Evolutionary conservation across 2,329 filamentous ascomycete species (phyloP).

Genomic region (Sporothrix dimorphospora): DNA sequence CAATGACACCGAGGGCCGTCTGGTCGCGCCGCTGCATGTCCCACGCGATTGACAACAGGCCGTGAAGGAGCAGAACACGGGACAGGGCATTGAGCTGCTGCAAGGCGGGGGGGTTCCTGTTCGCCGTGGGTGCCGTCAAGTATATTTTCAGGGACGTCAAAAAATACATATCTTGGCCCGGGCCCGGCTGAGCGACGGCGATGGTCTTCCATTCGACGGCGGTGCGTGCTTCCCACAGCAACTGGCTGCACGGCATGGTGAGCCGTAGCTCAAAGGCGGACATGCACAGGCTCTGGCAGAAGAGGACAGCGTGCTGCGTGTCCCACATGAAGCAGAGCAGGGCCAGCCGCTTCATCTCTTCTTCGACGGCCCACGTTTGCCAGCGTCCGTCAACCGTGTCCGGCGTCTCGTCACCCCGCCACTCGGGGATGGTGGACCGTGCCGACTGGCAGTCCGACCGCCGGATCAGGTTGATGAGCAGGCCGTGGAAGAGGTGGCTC

Average conservation of each 20-base stretch:
- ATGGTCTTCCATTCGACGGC: too few species aligned
- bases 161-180: neutral
- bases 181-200: too few species aligned
- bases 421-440: slow-evolving; percentile 11
- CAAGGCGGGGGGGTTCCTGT: neutral
- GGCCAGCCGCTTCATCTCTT: slow-evolving; percentile 33
- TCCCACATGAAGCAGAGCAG: slow-evolving; percentile 34
- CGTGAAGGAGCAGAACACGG: slow-evolving; percentile 32
- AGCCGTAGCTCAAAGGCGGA: slow-evolving; percentile 33
- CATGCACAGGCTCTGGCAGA: slow-evolving; percentile 35
- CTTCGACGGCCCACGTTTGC: slow-evolving; percentile 28
- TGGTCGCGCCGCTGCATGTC: slow-evolving; percentile 35
- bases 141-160: neutral
- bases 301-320: slow-evolving; percentile 34
- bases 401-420: neutral
- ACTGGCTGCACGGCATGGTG: slow-evolving; percentile 30
- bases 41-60: slow-evolving; percentile 33
- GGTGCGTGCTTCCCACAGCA: slow-evolving; percentile 30
- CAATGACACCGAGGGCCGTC: slow-evolving; percentile 26
- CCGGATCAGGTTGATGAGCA: slow-evolving; percentile 34
- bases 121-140: neutral
- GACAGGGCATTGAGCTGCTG: slow-evolving; percentile 16
- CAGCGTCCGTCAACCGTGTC: slow-evolving; percentile 22
- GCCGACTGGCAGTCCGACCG: slow-evolving; percentile 33
- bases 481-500: slow-evolving; percentile 34